These are phyloP conservation scores for Mucor saturninus DNA, from an alignment of 371 early-diverging fungal genomes.

Conservation along the genomic window DNA sequence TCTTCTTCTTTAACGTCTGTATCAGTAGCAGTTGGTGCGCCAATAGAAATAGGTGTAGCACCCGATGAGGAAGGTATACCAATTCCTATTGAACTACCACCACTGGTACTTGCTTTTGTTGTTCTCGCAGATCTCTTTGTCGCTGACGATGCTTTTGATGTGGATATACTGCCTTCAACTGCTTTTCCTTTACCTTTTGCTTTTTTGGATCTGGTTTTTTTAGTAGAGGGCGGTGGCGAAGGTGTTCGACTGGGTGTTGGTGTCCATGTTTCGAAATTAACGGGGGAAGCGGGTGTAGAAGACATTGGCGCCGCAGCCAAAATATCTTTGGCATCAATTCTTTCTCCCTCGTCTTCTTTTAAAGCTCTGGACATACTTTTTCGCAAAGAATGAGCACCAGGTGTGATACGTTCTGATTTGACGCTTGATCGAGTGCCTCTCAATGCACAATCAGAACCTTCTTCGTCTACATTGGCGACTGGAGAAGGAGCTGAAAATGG, in stretches of 20 bases:
- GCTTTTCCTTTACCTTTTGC: background rate
- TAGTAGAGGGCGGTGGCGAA: background rate
- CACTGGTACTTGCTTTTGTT: background rate
- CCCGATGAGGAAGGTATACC: slow-evolving; percentile 8
- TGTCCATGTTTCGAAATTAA: background rate
- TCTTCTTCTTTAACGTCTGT: slow-evolving; percentile 4
- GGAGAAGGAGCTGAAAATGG: slow-evolving; percentile 5
- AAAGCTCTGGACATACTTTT: slow-evolving; percentile 4
- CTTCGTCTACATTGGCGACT: background rate
- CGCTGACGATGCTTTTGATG: too few relatives aligned
- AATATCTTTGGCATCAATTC: background rate
- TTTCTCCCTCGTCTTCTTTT: slow-evolving; percentile 3
- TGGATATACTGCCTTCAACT: background rate
- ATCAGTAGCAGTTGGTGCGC: background rate
- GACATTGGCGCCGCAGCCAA: background rate
- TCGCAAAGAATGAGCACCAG: background rate
- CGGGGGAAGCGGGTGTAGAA: background rate
- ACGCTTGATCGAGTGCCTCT: background rate
- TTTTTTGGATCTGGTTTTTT: background rate
- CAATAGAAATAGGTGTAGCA: background rate
- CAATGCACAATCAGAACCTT: slow-evolving; percentile 4
- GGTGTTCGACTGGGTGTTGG: background rate
- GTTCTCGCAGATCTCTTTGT: background rate
- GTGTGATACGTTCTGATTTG: slow-evolving; percentile 8
- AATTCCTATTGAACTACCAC: slow-evolving; percentile 15